Base-by-base conservation (phyloP, 805 yeast genomes). In the Scheffersomyces ergatensis region DNA sequence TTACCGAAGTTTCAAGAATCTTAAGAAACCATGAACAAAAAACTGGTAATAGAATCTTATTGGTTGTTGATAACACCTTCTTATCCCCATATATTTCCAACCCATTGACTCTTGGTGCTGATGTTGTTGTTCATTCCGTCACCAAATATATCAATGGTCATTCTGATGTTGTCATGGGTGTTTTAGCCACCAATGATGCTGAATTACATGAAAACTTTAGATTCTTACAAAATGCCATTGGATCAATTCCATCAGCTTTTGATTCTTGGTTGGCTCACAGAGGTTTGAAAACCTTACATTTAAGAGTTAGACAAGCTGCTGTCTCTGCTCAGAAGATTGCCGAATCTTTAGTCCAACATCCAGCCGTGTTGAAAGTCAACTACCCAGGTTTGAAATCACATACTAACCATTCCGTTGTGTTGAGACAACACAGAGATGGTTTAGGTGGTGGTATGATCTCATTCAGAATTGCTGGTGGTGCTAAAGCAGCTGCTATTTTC, bases 221-320 rank as follows among this genome's bases (percentile, higher is more conserved):
- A 46, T 87, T 85, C 72, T 74, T 87, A 63, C 95, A 88, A 66
- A 87, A 87, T 55, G 95, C 95, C 49, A 72, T 85, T 54, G 96
- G 96, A 47, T 89, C 95, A 20, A 78, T 88, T 48, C 95, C 95
- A 49, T 85, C 95, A 16, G 87, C 96, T 39, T 89, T 88, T 62
- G 96, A 89, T 68, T 77, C 89, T 32, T 88, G 95, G 95, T 81
- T 87, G 63, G 90, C 95, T 41, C 96, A 87, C 74, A 78, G 96
- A 63, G 96, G 96, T 58, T 74, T 88, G 58, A 88, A 85, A 76
- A 88, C 96, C 32, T 73, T 87, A 58, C 93, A 86, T 58, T 72
- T 88, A 65, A 78, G 96, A 63, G 84, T 80, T 30, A 76, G 78
- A 56, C 85, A 83, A 54, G 83, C 93, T 31, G 66, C 88, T 33